Percentiles rank a stretch among this genome's conserved stretches.
Evolutionary conservation across 192 early-diverging fungal species (phyloP).

Genomic region (Coemansia sp.): DNA sequence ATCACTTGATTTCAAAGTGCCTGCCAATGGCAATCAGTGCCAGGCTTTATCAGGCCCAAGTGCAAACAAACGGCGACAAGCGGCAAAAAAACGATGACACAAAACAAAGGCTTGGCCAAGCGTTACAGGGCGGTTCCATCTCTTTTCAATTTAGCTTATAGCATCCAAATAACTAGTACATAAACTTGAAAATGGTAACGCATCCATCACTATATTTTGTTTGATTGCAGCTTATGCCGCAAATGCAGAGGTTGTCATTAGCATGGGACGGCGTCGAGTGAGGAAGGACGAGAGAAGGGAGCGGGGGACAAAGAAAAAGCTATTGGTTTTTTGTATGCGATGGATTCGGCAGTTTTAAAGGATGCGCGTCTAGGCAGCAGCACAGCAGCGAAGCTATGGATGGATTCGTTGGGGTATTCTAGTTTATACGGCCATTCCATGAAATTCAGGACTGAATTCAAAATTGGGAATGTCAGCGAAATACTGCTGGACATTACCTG

Average conservation of each 20-base stretch:
- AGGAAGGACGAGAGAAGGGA: background rate
- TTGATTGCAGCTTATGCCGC: background rate
- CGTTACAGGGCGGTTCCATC: background rate
- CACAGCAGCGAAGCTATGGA: background rate
- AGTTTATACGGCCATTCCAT: background rate
- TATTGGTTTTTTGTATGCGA: background rate
- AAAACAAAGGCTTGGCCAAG: background rate
- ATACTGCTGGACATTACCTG: too few relatives aligned
- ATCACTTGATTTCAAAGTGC: too few relatives aligned
- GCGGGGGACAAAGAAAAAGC: background rate
- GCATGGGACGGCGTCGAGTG: background rate
- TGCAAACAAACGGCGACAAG: background rate
- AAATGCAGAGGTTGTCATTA: background rate
- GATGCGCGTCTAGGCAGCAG: background rate
- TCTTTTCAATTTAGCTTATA: conserved; percentile 11
- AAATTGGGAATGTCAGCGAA: too few relatives aligned
- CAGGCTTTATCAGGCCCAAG: background rate
- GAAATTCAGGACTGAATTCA: background rate
- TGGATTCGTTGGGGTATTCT: background rate
- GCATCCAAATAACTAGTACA: conserved; percentile 10
- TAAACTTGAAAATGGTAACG: conserved; percentile 12
- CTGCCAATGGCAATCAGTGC: too few relatives aligned
- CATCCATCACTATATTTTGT: conserved; percentile 5
- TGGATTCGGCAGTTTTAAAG: background rate
- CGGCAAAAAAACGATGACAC: background rate